phyloP scores from a whole-genome alignment of 306 rosid species.

The Cicer bijugum region DNA sequence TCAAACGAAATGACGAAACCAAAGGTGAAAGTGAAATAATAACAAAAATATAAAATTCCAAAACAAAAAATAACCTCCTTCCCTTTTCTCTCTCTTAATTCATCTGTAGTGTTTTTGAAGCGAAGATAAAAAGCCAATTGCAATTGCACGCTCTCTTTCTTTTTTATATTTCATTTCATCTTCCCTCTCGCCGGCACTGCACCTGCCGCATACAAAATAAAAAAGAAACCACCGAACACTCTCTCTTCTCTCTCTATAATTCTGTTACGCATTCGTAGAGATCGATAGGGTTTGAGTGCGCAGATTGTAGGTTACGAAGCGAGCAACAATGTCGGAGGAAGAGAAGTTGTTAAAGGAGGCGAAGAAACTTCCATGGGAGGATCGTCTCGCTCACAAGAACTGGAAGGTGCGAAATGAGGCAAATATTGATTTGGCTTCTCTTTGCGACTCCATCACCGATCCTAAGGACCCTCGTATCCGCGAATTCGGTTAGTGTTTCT shows the following conservation, averaged over 20 bases:
- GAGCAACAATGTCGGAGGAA: slow-evolving; percentile 79
- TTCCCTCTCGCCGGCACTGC: slow-evolving; percentile 53
- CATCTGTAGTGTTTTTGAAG: slow-evolving; percentile 54
- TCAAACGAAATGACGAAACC: slow-evolving; percentile 6
- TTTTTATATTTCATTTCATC: slow-evolving; percentile 26
- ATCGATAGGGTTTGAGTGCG: slow-evolving; percentile 42
- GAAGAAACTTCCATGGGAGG: slow-evolving; percentile 98
- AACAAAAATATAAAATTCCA: neutral
- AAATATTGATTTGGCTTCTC: slow-evolving; percentile 80
- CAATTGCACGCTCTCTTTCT: slow-evolving; percentile 40
- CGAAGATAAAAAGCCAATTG: slow-evolving; percentile 47
- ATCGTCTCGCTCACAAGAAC: slow-evolving; percentile 91
- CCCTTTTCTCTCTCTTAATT: slow-evolving; percentile 4
- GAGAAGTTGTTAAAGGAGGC: slow-evolving; percentile 96
- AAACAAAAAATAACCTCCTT: slow-evolving; percentile 26
- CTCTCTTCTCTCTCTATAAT: slow-evolving; percentile 39
- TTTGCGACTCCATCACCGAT: slow-evolving; percentile 94
- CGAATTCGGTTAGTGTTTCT: slow-evolving; percentile 70
- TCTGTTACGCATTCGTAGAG: slow-evolving; percentile 36
- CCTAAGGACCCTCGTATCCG: slow-evolving; percentile 96
- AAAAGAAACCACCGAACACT: neutral
- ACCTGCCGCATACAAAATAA: slow-evolving; percentile 26
- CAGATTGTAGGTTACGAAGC: slow-evolving; percentile 25
- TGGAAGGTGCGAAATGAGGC: slow-evolving; percentile 99
- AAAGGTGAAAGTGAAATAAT: neutral